Evolutionary conservation across 83 land plant species (phyloP), one percentile per base, ranked within the genome.

Genomic region (Picea engelmannii): DNA sequence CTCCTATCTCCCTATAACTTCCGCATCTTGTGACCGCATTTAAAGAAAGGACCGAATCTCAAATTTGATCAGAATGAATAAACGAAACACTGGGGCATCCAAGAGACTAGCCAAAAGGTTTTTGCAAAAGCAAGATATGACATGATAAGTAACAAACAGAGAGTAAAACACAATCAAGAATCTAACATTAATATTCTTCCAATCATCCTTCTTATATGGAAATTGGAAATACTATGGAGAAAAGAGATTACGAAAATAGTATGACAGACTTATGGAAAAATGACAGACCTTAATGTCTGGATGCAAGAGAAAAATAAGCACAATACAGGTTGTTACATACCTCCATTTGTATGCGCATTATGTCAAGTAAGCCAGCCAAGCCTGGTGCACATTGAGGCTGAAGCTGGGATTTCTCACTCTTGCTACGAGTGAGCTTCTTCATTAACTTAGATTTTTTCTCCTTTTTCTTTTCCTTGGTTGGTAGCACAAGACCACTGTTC

Each of bases 321-420:
- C 40, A 27, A 24, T 66, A 15, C 10, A 9, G 2, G 15, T 12
- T 66, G 59, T 55, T 23, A 52, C 87, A 75, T 80, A 87, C 99
- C 94, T 96, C 97, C 88, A 96, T 83, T 79, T 95, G 99, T n/a
- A 93, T 91, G 63, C 99, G 94, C 96, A 96, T 93, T 16, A 86
- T 84, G 77, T 96, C 99, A 81, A 96, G 80, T 31, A 96, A 84
- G 25, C 97, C 97, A 82, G 90, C 91, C 85, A 96, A 85, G 40
- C 99, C 99, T 81, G 90, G 83, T 80, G 92, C 89, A 70, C 83
- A 89, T 49, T 88, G 83, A 78, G 96, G 75, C 62, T 90, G 86
- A 16, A 88, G 81, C 23, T 63, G 82, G 70, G 86, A 62, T 81
- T 83, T 82, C 18, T 91, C 96, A 64, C 83, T 89, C 76, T 87